Evolutionary conservation across 2,329 filamentous ascomycete genomes (phyloP).

Genomic region (Verticillium nubilum): DNA sequence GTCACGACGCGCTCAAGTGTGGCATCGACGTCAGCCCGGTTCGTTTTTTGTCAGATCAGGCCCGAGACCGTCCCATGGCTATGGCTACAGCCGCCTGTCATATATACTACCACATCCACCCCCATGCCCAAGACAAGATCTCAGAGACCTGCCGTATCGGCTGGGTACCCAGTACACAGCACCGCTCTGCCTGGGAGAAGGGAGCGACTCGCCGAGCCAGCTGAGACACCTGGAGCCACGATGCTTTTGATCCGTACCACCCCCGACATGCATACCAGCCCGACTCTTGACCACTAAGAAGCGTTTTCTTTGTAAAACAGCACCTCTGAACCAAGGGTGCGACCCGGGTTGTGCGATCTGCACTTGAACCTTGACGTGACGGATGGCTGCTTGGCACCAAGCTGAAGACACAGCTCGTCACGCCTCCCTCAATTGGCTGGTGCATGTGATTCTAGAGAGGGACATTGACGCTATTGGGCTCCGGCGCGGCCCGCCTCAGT

Average conservation of each 20-base stretch:
- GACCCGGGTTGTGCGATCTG: background rate
- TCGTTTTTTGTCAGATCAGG: background rate
- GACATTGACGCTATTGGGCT: background rate
- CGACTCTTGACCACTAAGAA: background rate
- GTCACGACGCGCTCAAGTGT: no score
- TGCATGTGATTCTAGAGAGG: background rate
- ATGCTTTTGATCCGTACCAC: background rate
- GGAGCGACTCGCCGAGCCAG: background rate
- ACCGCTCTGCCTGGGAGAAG: background rate
- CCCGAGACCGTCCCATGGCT: no score
- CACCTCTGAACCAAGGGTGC: background rate
- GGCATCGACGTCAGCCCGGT: background rate
- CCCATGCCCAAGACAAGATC: background rate
- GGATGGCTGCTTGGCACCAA: background rate
- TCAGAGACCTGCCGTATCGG: background rate
- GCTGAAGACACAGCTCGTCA: background rate
- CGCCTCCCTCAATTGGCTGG: background rate
- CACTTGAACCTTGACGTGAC: background rate
- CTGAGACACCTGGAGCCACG: background rate
- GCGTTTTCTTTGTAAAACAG: background rate
- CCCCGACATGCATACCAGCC: background rate
- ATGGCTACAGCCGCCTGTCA: background rate
- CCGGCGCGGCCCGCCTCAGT: background rate
- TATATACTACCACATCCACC: background rate
- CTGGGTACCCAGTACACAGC: background rate